phyloP scores from a whole-genome alignment of 2,329 filamentous ascomycete species.

The Epichloe amarillans region DNA sequence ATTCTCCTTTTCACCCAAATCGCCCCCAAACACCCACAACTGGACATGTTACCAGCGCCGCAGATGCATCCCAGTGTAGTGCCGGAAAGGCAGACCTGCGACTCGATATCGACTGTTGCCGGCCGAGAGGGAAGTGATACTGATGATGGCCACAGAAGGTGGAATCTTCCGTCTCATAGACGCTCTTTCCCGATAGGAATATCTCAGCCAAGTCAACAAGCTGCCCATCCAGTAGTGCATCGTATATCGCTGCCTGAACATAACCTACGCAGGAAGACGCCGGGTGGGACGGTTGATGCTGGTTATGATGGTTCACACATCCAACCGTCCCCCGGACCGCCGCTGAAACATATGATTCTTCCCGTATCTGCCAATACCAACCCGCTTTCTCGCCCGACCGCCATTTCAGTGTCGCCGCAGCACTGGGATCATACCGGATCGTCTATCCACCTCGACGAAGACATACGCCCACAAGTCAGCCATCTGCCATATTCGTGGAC shows the following conservation, averaged over 20 bases:
- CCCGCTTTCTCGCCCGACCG: constrained; percentile 7
- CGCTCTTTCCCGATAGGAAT: constrained; percentile 21
- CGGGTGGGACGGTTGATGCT: constrained; percentile 81
- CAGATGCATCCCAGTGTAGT: constrained; percentile 39
- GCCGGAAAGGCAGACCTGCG: constrained; percentile 28
- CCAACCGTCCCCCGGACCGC: constrained; percentile 60
- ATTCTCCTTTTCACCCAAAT: constrained; percentile 4
- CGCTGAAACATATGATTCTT: constrained; percentile 71
- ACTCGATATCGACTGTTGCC: constrained; percentile 11
- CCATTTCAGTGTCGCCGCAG: constrained; percentile 6
- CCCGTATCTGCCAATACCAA: constrained; percentile 31
- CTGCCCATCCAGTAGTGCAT: constrained; percentile 6
- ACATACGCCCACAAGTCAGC: neutral
- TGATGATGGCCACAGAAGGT: constrained; percentile 5
- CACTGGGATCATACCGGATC: constrained; percentile 1
- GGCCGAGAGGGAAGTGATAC: constrained; percentile 1
- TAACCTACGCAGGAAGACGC: constrained; percentile 80
- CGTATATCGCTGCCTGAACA: constrained; percentile 17
- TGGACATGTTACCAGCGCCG: constrained; percentile 35
- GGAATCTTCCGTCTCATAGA: constrained; percentile 12
- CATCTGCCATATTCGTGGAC: neutral
- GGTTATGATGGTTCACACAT: constrained; percentile 78
- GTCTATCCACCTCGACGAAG: neutral
- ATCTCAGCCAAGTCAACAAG: constrained; percentile 15
- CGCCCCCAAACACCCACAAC: neutral